Conservation (phyloP, 345 rosid species). For the Rhodamnia rubescens region DNA sequence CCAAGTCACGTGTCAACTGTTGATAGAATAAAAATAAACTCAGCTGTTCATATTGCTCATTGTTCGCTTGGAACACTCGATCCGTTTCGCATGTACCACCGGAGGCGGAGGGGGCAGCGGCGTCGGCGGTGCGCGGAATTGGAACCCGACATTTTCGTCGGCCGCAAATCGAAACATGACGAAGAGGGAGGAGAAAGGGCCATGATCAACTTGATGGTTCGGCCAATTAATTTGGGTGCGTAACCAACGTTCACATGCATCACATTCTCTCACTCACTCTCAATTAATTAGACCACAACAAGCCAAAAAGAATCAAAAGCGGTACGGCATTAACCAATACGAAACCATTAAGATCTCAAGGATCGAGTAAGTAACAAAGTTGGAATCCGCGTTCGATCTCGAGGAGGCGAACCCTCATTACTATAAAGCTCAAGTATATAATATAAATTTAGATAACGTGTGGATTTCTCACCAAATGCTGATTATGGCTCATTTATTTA, state of each 20-base stretch:
- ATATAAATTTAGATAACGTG: background rate
- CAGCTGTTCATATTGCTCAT: background rate
- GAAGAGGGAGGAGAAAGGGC: background rate
- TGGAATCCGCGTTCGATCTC: background rate
- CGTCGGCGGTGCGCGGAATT: rapidly evolving
- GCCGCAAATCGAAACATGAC: background rate
- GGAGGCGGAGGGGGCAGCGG: too few species aligned
- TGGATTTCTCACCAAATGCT: background rate
- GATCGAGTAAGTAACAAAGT: background rate
- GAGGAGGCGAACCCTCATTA: background rate
- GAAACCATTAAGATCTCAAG: background rate
- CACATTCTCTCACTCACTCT: background rate
- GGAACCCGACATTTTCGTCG: too few species aligned
- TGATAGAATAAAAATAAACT: background rate
- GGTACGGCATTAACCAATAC: background rate
- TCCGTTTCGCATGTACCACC: background rate
- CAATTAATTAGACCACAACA: background rate
- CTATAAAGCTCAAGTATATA: background rate
- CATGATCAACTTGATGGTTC: background rate
- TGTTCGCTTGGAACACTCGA: background rate
- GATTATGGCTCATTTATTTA: background rate
- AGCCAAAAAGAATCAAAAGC: background rate
- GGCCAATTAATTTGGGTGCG: background rate
- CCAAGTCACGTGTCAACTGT: background rate
- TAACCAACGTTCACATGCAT: background rate